These are phyloP conservation scores for Ramularia collo-cygni DNA, from an alignment of 2,329 filamentous ascomycete genomes.

Conservation along the genomic window DNA sequence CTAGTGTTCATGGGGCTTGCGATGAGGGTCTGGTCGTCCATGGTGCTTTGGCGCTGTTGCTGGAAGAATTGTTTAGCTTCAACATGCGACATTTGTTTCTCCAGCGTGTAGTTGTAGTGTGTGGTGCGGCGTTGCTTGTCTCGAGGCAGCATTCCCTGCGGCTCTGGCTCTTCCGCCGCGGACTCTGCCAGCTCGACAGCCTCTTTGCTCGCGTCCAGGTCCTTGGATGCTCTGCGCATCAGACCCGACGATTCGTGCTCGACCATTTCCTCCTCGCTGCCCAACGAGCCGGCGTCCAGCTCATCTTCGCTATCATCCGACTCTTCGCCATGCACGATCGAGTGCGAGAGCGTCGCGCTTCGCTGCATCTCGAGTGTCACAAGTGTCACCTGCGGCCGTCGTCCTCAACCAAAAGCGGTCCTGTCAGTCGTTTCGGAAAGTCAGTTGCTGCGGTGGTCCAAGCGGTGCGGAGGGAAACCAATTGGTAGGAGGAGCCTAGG, in stretches of 20 bases:
- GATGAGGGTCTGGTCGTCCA: constrained; percentile 30
- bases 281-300: constrained; percentile 16
- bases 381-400: background rate
- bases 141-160: constrained; percentile 37
- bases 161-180: constrained; percentile 19
- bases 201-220: constrained; percentile 16
- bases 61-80: constrained; percentile 97
- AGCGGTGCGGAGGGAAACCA: too few relatives aligned
- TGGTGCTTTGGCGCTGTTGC: constrained; percentile 64
- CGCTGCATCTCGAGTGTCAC: constrained; percentile 23
- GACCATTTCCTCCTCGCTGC: constrained; percentile 10
- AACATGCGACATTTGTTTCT: constrained; percentile 88
- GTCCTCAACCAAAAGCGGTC: background rate
- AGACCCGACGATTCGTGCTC: constrained; percentile 22
- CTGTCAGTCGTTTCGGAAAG: background rate
- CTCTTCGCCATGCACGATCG: constrained; percentile 18
- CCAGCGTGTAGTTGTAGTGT: constrained; percentile 87
- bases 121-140: constrained; percentile 63
- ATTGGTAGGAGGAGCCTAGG: too few relatives aligned
- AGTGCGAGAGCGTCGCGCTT: constrained; percentile 22
- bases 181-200: constrained; percentile 11
- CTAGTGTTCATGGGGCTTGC: constrained; percentile 24
- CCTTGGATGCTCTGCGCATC: constrained; percentile 20
- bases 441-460: too few relatives aligned
- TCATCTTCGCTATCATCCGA: constrained; percentile 24